Base-by-base conservation (phyloP, 177 flowering plant species). In the Vitis hybrid region DNA sequence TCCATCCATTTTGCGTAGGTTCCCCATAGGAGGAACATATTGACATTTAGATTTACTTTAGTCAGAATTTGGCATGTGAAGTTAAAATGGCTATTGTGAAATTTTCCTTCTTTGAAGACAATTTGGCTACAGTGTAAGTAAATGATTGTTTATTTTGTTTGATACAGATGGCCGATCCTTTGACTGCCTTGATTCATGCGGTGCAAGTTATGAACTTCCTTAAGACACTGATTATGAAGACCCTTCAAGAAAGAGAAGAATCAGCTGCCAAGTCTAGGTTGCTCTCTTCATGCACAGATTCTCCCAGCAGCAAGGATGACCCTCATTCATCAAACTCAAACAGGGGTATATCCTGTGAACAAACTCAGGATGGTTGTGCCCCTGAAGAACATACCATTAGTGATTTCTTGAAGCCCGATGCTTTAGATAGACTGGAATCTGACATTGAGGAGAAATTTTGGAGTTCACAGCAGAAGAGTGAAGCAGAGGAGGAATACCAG, bases 161-260 rank as follows among this genome's bases (percentile, higher is more conserved):
- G 64, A 11, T 75, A 80, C 89, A 94, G 97, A 92, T 94, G 98
- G 93, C 92, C 9, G 98, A 94, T 81, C 97, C 98, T 62, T 83
- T 94, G 76, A 94, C 94, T 54, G 98, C 98, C 65, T 68, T 94
- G 78, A 86, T 94, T 73, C 97, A 94, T 76, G 97, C 97, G 23
- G 98, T 94, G 57, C 98, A 91, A 88, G 97, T 93, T 10, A 93
- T 93, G 97, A 93, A 93, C 80, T 83, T 93, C 45, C 91, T 93
- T 15, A 94, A 88, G 79, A 92, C 92, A 17, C 84, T 94, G 56
- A 88, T 91, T 48, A n/a, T 77, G 39, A 91, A 80, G 80, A 83
- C 71, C 60, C 78, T 91, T 18, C 74, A 78, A 51, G 88, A 85
- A 70, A 86, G 97, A 72, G 91, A 85, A 70, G 89, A 91, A 72